Evolutionary conservation across 108 stramenopile genomes (phyloP), one percentile per base, ranked within the genome.

Genomic region (Nannochloropsis gaditana): DNA sequence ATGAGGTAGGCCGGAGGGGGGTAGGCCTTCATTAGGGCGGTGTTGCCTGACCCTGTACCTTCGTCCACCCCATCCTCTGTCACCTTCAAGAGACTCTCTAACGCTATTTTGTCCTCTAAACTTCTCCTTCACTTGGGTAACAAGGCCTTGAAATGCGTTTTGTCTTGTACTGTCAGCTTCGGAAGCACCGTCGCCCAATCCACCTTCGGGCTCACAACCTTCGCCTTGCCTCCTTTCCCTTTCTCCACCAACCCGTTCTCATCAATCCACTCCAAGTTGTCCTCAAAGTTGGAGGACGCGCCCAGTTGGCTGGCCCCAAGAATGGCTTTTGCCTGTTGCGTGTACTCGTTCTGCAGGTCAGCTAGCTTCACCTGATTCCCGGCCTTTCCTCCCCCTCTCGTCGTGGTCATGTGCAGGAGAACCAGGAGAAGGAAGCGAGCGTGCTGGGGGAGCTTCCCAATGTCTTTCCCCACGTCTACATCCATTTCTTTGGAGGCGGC

Each of bases 251-350:
- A 50, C 47, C 47, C 47, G 47, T 73, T 73, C 59, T 73, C 59
- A 73, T 73, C 59, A n/a, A 73, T 73, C 59, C 59, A 73, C 59
- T 73, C 59, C 59, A 73, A 73, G 59, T 73, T n/a, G n/a, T 73
- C n/a, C n/a, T 73, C 59, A 73, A 73, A 73, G 2, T 73, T 73
- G 59, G 59, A 73, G 19, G 59, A 73, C 19, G 59, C 59, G 19
- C 59, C 59, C 59, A 73, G n/a, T 73, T 73, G 59, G 6, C n/a
- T 73, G 5, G 59, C 59, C 3, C 59, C 59, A 15, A 73, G n/a
- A 3, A 73, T 73, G 15, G 59, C 59, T n/a, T 73, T 73, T 15
- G 59, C 59, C n/a, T 73, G 59, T n/a, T 73, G 59, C 59, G 59
- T 73, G 6, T 73, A 73, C 59, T 73, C 59, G 8, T 73, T 73